Evolutionary conservation across 1,284 basidiomycete genomes (phyloP), one percentile per base, ranked within the genome.

Genomic region (Cerioporus squamosus): DNA sequence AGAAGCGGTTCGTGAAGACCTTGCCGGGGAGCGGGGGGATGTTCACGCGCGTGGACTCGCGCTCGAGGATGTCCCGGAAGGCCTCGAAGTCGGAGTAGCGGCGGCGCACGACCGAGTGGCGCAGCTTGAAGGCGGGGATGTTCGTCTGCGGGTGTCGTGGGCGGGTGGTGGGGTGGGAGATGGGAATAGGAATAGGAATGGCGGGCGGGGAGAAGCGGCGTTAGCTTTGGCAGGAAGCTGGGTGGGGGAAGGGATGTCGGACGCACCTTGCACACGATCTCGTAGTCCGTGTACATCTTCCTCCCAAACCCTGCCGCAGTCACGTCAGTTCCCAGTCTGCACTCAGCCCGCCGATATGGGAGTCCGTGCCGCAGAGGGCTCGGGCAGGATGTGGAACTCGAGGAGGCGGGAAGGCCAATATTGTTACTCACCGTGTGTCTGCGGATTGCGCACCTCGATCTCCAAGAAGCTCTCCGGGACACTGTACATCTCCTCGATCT

Each of bases 201-300:
- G 33, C 3, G 40, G 31, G 39, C 22, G 23, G 36, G 23, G n/a
- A 29, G 12, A 31, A 23, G 29, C 7, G 29, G 29, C 39, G 29
- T 10, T 31, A 18, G 33, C n/a, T 29, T 18, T 23, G 24, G 29
- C 3, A 33, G 5, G 47, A 47, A 23, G 38, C 12, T n/a, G n/a
- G n/a, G n/a, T n/a, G n/a, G n/a, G 38, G 44, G 33, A 33, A 51
- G 43, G 45, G 48, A 36, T 20, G 44, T 24, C 4, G 48, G n/a
- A 74, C 83, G 59, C 63, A 93, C 95, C 86, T 95, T 94, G 83
- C 95, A 98, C 52, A 98, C 91, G 64, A 99, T 91, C 79, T 99
- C 97, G 72, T 99, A 99, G 81, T 99, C 96, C 47, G 97, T 99
- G 75, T 94, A 99, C 95, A 97, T 97, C 83, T 98, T 98, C 67